Evolutionary conservation across 352 stramenopile genomes (phyloP).

Genomic region (Aphanomyces cochlioides): DNA sequence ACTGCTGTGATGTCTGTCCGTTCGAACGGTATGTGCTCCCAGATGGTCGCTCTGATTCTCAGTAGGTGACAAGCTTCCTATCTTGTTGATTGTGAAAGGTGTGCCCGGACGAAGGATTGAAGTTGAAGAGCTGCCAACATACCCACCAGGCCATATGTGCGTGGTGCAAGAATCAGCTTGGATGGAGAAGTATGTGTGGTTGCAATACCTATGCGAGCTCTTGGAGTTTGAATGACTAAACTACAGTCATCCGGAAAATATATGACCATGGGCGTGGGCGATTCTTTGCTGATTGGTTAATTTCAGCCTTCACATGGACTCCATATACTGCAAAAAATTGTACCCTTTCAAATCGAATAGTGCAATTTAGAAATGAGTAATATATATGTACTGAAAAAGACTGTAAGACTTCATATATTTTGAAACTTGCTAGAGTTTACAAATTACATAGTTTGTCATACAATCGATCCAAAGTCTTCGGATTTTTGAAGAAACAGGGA

Average conservation of each 20-base stretch:
- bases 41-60: background rate
- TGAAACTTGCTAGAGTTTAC: background rate
- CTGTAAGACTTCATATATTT: background rate
- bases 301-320: slow-evolving; percentile 4
- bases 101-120: background rate
- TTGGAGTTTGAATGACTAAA: background rate
- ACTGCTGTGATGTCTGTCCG: too few relatives aligned
- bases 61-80: background rate
- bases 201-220: background rate
- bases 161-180: background rate
- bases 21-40: slow-evolving; percentile 1
- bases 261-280: background rate
- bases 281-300: background rate
- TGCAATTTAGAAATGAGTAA: slow-evolving; percentile 9
- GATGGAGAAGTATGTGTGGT: background rate
- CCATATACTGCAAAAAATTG: slow-evolving; percentile 1
- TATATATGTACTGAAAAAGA: background rate
- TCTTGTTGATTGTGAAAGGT: background rate
- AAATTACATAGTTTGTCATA: background rate
- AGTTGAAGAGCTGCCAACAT: background rate
- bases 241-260: background rate
- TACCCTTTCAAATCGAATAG: slow-evolving; percentile 1
- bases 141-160: background rate
- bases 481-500: background rate
- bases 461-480: background rate